Percentiles rank a stretch among this genome's conserved stretches.
phyloP scores from a whole-genome alignment of 495 filamentous ascomycete genomes.

The Penicillium ucsense region DNA sequence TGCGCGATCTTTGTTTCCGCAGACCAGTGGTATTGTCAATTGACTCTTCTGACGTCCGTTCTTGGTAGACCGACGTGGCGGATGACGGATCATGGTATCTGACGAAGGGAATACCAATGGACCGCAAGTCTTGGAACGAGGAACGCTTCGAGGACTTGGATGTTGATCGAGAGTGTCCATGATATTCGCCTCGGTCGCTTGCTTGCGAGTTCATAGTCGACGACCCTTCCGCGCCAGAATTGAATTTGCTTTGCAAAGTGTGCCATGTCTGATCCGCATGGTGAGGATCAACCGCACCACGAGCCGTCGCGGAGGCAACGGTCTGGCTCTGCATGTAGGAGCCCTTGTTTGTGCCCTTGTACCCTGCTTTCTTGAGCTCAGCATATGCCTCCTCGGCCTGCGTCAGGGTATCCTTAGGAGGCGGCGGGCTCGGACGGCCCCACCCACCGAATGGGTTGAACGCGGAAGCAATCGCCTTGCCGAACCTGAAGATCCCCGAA shows the following conservation, averaged over 20 bases:
- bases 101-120: conserved; percentile 23
- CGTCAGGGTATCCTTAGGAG: conserved; percentile 31
- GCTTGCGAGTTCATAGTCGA: background rate
- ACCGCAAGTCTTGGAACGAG: conserved; percentile 33
- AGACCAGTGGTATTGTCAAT: conserved; percentile 20
- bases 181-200: background rate
- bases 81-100: conserved; percentile 7
- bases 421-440: conserved; percentile 22
- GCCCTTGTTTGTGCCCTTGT: conserved; percentile 38
- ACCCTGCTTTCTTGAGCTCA: conserved; percentile 50
- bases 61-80: conserved; percentile 3
- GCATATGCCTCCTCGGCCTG: conserved; percentile 50
- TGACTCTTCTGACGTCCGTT: conserved; percentile 19
- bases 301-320: background rate
- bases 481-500: conserved; percentile 50
- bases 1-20: conserved; percentile 45
- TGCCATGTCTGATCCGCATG: conserved; percentile 32
- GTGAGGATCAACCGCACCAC: conserved; percentile 8
- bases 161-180: conserved; percentile 9
- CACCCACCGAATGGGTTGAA: conserved; percentile 45
- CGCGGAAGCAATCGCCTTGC: conserved; percentile 45
- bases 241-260: conserved; percentile 28
- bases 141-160: conserved; percentile 24
- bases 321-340: conserved; percentile 19
- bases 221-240: conserved; percentile 9